A percentile compares a stretch with the other conserved stretches of the same genome.
These are phyloP conservation scores for Elsinoe arachidis DNA, from an alignment of 2,329 filamentous ascomycete genomes.

Conservation along the genomic window DNA sequence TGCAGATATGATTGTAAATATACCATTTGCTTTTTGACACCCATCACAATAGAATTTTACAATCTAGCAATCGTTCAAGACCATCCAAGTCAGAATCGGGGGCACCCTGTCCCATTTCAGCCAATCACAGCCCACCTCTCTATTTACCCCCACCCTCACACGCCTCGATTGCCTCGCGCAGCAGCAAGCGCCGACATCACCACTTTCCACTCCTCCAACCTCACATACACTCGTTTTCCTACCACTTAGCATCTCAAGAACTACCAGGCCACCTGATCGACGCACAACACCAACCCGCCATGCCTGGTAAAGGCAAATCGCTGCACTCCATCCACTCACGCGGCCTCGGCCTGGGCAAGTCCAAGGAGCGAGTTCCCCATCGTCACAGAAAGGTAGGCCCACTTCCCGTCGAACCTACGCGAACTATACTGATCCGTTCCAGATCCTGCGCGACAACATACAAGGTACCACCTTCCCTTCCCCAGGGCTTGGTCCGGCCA, in stretches of 20 bases:
- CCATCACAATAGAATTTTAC: background rate
- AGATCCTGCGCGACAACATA: slow-evolving; percentile 99
- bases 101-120: background rate
- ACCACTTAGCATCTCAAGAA: background rate
- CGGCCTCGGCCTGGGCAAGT: background rate
- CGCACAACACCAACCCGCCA: background rate
- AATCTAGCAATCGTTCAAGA: background rate
- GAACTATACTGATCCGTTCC: background rate
- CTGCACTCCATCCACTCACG: background rate
- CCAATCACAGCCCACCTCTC: background rate
- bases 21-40: background rate
- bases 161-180: background rate
- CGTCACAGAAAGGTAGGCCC: slow-evolving; percentile 2
- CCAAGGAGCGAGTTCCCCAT: background rate
- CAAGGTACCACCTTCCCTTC: slow-evolving; percentile 49
- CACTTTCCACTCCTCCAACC: background rate
- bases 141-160: background rate
- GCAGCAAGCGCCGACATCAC: background rate
- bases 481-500: no score
- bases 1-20: background rate
- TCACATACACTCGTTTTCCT: background rate
- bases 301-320: background rate
- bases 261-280: background rate
- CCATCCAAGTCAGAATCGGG: no score
- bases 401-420: background rate